Evolutionary conservation across 192 early-diverging fungal genomes (phyloP), one percentile per base, ranked within the genome.

Genomic region (Backusella westeae): DNA sequence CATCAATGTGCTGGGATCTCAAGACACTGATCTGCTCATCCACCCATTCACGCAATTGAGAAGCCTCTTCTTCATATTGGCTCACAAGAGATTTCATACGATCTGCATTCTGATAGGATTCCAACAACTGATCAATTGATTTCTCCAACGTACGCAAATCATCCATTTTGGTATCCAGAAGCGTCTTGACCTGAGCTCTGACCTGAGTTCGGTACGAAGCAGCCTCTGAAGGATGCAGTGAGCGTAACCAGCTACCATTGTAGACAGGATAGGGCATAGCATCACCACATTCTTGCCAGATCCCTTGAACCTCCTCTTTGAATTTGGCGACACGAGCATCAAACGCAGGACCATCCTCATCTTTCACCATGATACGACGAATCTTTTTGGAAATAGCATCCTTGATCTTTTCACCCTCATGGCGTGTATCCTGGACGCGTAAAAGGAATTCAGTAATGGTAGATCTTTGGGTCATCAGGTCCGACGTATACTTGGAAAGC

Each of bases 351-450:
- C 29, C 41, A 6, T 71, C 70, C 5, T 70, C 72, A 39, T 77
- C 75, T 23, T 83, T 75, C 1, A 77, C 75, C 75, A 76, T 79
- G 19, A 76, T 75, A 4, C 71, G 49, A 9, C 80, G 70, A 21
- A 68, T 76, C 32, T 69, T 52, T 38, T 78, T 83, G 5, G 46
- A 38, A 29, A 84, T 46, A 19, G 32, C 41, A 44, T 79, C 79
- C 34, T 71, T 52, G 19, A 80, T 46, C 39, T 79, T 75, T n/a
- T 84, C 80, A 9, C 77, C 79, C 67, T 81, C 80, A 26, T 72
- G 67, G 12, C 73, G 73, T 0, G 70, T 66, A 44, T 81, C 83
- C 19, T 81, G 76, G 29, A 59, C 66, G 35, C 73, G 71, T 14
- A 76, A 26, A 14, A 79, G 42, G 39, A 81, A 78, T 23, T 84